Evolutionary conservation across 495 filamentous ascomycete genomes (phyloP).

Genomic region (Geopyxis carbonaria): DNA sequence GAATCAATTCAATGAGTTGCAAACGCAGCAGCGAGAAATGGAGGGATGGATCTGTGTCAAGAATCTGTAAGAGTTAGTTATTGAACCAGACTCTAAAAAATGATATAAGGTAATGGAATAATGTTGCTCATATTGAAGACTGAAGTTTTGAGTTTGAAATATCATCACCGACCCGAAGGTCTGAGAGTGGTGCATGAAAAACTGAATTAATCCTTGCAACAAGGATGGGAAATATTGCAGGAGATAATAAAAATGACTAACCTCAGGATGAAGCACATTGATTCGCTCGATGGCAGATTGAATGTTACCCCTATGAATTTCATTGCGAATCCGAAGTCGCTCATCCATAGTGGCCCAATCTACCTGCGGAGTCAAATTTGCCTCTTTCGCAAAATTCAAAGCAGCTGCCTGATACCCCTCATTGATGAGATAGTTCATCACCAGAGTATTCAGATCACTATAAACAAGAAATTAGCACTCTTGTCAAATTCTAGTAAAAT

Average conservation of each 20-base stretch:
- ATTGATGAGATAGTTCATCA: slow-evolving; percentile 94
- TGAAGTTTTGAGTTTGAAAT: slow-evolving; percentile 75
- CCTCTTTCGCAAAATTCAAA: slow-evolving; percentile 82
- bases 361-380: slow-evolving; percentile 60
- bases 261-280: slow-evolving; percentile 80
- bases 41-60: slow-evolving; percentile 66
- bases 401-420: slow-evolving; percentile 91
- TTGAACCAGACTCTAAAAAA: slow-evolving; percentile 9
- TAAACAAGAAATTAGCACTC: slow-evolving; percentile 3
- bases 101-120: slow-evolving; percentile 11
- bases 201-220: slow-evolving; percentile 85
- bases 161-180: slow-evolving; percentile 74
- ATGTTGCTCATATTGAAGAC: slow-evolving; percentile 80
- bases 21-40: slow-evolving; percentile 84
- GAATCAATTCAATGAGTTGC: slow-evolving; percentile 87
- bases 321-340: slow-evolving; percentile 59
- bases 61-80: slow-evolving; percentile 40
- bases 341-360: slow-evolving; percentile 56
- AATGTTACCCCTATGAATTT: slow-evolving; percentile 69
- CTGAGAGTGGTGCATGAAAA: slow-evolving; percentile 99
- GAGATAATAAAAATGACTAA: slow-evolving; percentile 33
- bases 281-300: slow-evolving; percentile 68
- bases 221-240: slow-evolving; percentile 14
- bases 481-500: slow-evolving; percentile 2
- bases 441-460: slow-evolving; percentile 87